These are phyloP conservation scores for Catunica adiposa DNA, from an alignment of 2,329 filamentous ascomycete genomes.

Conservation along the genomic window DNA sequence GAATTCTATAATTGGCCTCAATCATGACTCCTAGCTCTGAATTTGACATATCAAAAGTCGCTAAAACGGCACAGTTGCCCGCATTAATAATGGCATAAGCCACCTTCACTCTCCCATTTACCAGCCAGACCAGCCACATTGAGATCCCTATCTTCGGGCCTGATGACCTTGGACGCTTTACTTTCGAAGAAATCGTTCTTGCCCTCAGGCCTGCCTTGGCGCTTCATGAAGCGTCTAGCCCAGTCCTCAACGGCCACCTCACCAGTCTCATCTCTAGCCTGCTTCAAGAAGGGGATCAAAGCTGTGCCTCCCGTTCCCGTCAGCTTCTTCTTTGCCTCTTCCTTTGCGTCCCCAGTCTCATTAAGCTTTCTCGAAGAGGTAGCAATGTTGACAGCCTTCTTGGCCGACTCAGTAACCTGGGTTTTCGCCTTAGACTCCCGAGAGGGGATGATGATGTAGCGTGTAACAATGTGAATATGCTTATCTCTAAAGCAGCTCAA, in stretches of 20 bases:
- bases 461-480: conserved; percentile 88
- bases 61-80: not conserved
- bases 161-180: conserved; percentile 28
- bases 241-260: conserved; percentile 66
- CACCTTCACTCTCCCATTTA: conserved; percentile 72
- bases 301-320: conserved; percentile 88
- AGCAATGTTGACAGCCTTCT: conserved; percentile 43
- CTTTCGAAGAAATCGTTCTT: conserved; percentile 41
- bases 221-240: conserved; percentile 41
- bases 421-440: conserved; percentile 53
- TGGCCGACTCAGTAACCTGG: conserved; percentile 36
- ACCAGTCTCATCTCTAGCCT: conserved; percentile 87
- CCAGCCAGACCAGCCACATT: conserved; percentile 56
- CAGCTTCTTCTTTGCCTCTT: conserved; percentile 25
- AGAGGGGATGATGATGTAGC: conserved; percentile 85
- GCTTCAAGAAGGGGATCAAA: conserved; percentile 88
- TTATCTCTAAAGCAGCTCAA: conserved; percentile 62
- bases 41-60: too few relatives aligned
- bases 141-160: conserved; percentile 25
- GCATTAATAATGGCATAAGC: conserved; percentile 38
- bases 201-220: conserved; percentile 32
- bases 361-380: conserved; percentile 33
- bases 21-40: too few relatives aligned
- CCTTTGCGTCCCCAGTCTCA: not conserved
- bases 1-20: too few relatives aligned